phyloP scores from a whole-genome alignment of 176 grass and related monocot genomes.

The Leersia perrieri region DNA sequence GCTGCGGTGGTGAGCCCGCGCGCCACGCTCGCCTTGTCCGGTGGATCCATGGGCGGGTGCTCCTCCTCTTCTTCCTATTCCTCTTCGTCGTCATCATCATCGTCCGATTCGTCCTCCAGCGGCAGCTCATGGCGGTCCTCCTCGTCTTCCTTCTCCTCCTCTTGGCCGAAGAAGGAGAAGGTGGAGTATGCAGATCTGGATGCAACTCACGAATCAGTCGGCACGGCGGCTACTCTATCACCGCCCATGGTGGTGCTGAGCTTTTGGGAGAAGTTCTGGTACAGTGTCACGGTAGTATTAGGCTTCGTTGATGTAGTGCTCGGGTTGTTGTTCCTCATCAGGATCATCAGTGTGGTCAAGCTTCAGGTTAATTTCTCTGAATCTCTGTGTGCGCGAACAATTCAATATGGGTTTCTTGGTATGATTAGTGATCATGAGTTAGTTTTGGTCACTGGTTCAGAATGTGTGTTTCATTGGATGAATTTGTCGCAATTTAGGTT shows the following conservation, averaged over 20 bases:
- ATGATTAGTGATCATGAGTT: neutral
- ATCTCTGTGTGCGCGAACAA: neutral
- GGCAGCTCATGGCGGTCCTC: neutral
- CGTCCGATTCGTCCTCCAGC: neutral
- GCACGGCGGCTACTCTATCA: neutral
- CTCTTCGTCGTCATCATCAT: no score
- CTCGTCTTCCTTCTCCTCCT: no score
- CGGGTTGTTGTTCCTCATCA: neutral
- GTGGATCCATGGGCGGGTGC: slow-evolving; percentile 38
- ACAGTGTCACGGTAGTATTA: neutral
- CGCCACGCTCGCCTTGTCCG: slow-evolving; percentile 27
- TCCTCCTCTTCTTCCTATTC: slow-evolving; percentile 2
- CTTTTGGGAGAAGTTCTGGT: neutral
- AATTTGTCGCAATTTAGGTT: slow-evolving; percentile 16
- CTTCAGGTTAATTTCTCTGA: slow-evolving; percentile 31
- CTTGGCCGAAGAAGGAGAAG: neutral
- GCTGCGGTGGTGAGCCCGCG: neutral
- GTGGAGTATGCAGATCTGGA: no score
- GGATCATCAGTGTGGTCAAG: slow-evolving; percentile 22
- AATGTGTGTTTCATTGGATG: no score
- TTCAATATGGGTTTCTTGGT: neutral
- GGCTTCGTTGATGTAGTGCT: no score
- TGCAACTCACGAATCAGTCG: slow-evolving; percentile 16
- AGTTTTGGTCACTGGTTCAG: neutral
- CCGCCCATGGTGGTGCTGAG: neutral